phyloP scores from a whole-genome alignment of 768 basidiomycete genomes.

The Serpula lacrymans region DNA sequence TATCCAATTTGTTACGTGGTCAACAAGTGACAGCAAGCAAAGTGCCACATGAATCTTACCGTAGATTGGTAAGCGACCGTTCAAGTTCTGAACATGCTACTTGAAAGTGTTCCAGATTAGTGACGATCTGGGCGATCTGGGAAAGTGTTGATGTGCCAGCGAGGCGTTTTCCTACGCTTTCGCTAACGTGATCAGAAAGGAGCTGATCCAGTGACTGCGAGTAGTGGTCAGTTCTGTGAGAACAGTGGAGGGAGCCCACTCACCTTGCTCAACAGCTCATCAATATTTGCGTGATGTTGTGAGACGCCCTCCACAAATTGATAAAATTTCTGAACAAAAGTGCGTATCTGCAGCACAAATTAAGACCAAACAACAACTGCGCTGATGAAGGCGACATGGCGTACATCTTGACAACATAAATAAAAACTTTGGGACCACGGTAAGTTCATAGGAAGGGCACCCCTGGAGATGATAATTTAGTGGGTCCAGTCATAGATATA shows the following conservation, averaged over 20 bases:
- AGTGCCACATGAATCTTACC: slow-evolving; percentile 40
- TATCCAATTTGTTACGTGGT: too few relatives aligned
- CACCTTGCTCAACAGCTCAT: slow-evolving; percentile 88
- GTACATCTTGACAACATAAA: slow-evolving; percentile 86
- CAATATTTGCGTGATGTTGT: slow-evolving; percentile 87
- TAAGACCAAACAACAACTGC: slow-evolving; percentile 2
- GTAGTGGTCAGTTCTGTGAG: slow-evolving; percentile 4
- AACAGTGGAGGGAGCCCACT: slow-evolving; percentile 2
- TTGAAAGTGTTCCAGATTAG: slow-evolving; percentile 91
- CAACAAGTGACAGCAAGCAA: neutral
- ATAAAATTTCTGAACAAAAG: slow-evolving; percentile 93
- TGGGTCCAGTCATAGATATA: slow-evolving; percentile 5
- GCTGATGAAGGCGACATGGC: slow-evolving; percentile 12
- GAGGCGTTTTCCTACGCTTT: slow-evolving; percentile 72
- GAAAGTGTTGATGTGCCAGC: slow-evolving; percentile 74
- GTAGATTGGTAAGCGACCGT: slow-evolving; percentile 75
- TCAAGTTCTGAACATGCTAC: slow-evolving; percentile 82
- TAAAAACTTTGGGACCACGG: slow-evolving; percentile 98
- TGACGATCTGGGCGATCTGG: slow-evolving; percentile 90
- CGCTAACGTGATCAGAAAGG: slow-evolving; percentile 71
- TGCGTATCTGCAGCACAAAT: slow-evolving; percentile 56
- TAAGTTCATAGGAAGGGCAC: slow-evolving; percentile 61
- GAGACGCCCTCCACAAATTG: slow-evolving; percentile 94
- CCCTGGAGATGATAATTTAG: too few relatives aligned
- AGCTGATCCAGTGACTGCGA: slow-evolving; percentile 81